Evolutionary conservation across 1,284 basidiomycete genomes (phyloP), one percentile per base, ranked within the genome.

Genomic region (Pterula multifida): DNA sequence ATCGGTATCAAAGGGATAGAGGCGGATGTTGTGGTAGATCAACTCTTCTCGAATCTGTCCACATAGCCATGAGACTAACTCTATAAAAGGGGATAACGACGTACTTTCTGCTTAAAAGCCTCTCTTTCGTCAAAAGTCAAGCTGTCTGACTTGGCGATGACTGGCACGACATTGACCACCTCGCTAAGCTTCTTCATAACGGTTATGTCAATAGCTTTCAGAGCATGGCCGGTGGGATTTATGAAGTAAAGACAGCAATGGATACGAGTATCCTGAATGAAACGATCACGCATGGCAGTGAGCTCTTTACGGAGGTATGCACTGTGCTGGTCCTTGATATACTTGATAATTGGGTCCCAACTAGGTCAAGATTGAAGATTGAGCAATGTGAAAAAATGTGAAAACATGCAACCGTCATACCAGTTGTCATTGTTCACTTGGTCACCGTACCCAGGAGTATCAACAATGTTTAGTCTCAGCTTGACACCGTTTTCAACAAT

Each of bases 241-340:
- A 98, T 95, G 72, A 98, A 98, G 80, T 94, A 98, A 52, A 98
- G 68, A 65, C 90, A 93, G 75, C 93, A 97, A 75, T 98, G 95
- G 57, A 98, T 96, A 55, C 96, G 87, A 19, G 95, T 97, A 71
- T 98, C 96, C 63, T 90, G 87, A 61, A 98, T 98, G 73, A 94
- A 91, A 54, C 92, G 86, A 75, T 98, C 96, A 58, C 96, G 86
- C 87, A 94, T 93, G 3, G 96, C 95, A 3, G 96, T 98, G 55
- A 98, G 78, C 73, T 98, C 95, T 72, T 98, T 98, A 66, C 96
- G 88, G 52, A 98, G 81, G 71, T 98, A 98, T 45, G 94, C 91
- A 63, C 90, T 94, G 74, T 98, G 95, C 67, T 98, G 95, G 75
- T 98, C 96, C 72, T 93, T 90, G 71, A 97, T 98, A 69, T 98